Evolutionary conservation across 192 early-diverging fungal genomes (phyloP).

Genomic region (Piromyces sp.): DNA sequence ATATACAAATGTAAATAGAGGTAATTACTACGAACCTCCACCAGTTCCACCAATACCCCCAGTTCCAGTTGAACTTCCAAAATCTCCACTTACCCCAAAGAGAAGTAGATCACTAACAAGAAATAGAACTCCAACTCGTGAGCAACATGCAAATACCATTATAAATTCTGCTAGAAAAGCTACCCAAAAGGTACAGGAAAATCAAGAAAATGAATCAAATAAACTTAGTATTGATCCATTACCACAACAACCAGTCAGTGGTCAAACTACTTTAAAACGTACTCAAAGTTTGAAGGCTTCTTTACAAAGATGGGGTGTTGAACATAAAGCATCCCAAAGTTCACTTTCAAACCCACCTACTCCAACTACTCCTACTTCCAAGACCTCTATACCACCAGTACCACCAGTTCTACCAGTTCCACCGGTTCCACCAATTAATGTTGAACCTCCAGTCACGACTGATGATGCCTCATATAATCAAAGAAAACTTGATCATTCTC

Average conservation of each 20-base stretch:
- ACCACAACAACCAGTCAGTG: not conserved
- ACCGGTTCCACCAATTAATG: no score
- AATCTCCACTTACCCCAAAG: not conserved
- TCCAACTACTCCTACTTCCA: not conserved
- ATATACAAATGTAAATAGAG: not conserved
- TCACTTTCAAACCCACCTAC: not conserved
- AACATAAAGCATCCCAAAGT: not conserved
- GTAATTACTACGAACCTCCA: not conserved
- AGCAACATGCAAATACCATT: not conserved
- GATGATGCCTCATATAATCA: no score
- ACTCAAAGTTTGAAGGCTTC: not conserved
- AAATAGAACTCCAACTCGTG: not conserved
- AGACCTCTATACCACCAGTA: not conserved
- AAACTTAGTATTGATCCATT: not conserved
- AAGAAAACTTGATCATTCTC: not conserved
- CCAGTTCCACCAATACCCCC: not conserved
- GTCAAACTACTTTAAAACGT: not conserved
- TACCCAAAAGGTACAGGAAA: not conserved
- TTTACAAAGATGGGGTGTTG: not conserved
- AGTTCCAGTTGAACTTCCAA: not conserved
- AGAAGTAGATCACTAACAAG: not conserved
- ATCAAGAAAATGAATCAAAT: not conserved
- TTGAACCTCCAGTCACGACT: no score
- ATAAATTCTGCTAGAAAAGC: not conserved
- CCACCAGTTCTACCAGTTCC: not conserved